Base-by-base conservation (phyloP, 352 stramenopile genomes). In the Saprolegnia parasitica region DNA sequence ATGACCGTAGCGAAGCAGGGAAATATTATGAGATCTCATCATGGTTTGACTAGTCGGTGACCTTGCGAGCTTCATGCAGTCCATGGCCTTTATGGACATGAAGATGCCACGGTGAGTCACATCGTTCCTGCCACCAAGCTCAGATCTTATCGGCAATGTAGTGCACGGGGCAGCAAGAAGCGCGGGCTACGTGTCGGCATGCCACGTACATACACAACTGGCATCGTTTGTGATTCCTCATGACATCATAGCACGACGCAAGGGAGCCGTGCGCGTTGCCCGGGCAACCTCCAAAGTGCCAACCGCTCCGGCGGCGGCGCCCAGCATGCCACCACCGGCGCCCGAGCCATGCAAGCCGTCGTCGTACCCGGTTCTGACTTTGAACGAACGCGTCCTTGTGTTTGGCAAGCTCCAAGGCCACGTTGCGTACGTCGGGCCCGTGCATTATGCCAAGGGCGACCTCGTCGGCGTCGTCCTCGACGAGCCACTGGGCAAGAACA, bases 371-470 rank as follows among this genome's bases (percentile, higher is more conserved):
- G 8, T 10, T 8, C 13, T 49, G 11, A n/a, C 42, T 1, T 15
- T 49, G 3, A 8, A n/a, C 42, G 13, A 49, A 10, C 42, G 42
- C 42, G 58, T 67, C 4, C 20, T 56, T 15, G 58, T 67, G 40
- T 54, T n/a, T 21, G 40, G 37, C 15, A 42, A 39, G n/a, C 37
- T 24, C 1, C 15, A 29, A 24, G 58, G 58, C 18, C 26, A 13
- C 9, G 39, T 67, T 5, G 58, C 58, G 72, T 93, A 90, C 65
- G 58, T 80, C 0, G 85, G 85, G 0, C 56, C 65, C 0, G 85
- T 91, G 13, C 83, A 91, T 68, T 93, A 93, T 68, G 74, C 78
- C 11, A 91, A 89, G 56, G 85, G 83, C 15, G 71, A 86, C 5
- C 89, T 91, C 57, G 63, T 93, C 20, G 81, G 85, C 8, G 75